phyloP scores from a whole-genome alignment of 2,329 filamentous ascomycete genomes.

The Laburnicola sp. region DNA sequence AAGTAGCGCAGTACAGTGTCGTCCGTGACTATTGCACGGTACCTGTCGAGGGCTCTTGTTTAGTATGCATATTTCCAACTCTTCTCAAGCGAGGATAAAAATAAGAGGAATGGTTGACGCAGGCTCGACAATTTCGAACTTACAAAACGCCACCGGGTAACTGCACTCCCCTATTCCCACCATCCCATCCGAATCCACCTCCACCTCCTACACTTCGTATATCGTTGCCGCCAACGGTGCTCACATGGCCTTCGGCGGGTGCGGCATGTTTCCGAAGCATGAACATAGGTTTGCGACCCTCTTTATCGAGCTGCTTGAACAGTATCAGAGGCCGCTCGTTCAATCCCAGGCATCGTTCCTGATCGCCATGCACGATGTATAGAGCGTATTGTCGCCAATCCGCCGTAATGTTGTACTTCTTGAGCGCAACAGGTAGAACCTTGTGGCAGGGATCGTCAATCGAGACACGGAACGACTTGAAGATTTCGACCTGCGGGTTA shows the following conservation, averaged over 20 bases:
- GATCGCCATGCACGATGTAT: conserved; percentile 98
- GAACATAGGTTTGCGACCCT: conserved; percentile 98
- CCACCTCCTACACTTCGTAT: conserved; percentile 22
- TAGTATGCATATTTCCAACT: neutral
- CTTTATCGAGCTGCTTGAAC: conserved; percentile 96
- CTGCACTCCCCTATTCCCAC: conserved; percentile 28
- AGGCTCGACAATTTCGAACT: conserved; percentile 10
- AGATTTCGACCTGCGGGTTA: conserved; percentile 78
- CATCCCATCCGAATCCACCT: conserved; percentile 22
- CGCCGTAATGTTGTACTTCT: conserved; percentile 97
- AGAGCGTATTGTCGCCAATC: conserved; percentile 97
- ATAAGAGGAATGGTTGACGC: too few relatives aligned
- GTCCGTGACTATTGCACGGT: neutral
- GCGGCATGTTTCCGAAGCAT: conserved; percentile 79
- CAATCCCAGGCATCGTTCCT: conserved; percentile 87
- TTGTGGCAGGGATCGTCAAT: conserved; percentile 99
- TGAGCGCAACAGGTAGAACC: conserved; percentile 89
- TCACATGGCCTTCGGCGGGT: conserved; percentile 51
- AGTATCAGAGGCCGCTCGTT: conserved; percentile 93
- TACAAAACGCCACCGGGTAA: conserved; percentile 41
- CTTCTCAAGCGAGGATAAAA: conserved; percentile 2
- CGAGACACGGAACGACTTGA: conserved; percentile 97
- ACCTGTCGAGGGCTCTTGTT: neutral
- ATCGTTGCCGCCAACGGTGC: conserved; percentile 44
- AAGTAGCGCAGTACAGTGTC: neutral